phyloP scores from a whole-genome alignment of 192 early-diverging fungal species.

The Chytriomyces confervae region DNA sequence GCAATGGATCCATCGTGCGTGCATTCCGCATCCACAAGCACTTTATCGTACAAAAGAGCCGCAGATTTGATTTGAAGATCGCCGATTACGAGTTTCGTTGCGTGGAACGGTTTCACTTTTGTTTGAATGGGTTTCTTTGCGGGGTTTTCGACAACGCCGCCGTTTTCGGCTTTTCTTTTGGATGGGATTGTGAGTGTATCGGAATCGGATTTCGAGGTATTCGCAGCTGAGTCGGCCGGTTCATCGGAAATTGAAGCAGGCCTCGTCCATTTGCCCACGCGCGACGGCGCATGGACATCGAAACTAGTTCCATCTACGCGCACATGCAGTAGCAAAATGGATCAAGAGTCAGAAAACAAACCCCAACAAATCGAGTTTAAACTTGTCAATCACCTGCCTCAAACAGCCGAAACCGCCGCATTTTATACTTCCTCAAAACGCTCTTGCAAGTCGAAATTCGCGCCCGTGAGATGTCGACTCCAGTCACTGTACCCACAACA shows the following conservation, averaged over 20 bases:
- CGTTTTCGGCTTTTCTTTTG: neutral
- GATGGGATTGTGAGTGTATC: conserved; percentile 6
- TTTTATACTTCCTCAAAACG: conserved; percentile 73
- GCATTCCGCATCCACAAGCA: conserved; percentile 76
- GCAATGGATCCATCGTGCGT: conserved; percentile 90
- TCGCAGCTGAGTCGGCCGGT: neutral
- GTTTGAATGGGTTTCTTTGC: neutral
- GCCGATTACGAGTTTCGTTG: conserved; percentile 69
- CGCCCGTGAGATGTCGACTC: conserved; percentile 82
- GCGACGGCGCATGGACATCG: conserved; percentile 69
- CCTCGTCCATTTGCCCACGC: conserved; percentile 27
- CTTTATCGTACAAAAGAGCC: conserved; percentile 67
- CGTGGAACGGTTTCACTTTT: conserved; percentile 74
- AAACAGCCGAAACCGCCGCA: conserved; percentile 70
- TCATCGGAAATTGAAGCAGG: neutral
- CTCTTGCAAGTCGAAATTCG: conserved; percentile 77
- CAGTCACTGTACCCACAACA: conserved; percentile 76
- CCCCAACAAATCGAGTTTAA: neutral
- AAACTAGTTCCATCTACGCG: conserved; percentile 80
- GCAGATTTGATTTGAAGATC: conserved; percentile 56
- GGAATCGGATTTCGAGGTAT: conserved; percentile 23
- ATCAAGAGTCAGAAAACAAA: too few species aligned
- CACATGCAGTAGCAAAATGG: neutral
- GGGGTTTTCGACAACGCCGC: too few species aligned
- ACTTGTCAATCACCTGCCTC: conserved; percentile 41